phyloP scores from a whole-genome alignment of 495 filamentous ascomycete genomes.

The Aspergillus carlsbadensis region DNA sequence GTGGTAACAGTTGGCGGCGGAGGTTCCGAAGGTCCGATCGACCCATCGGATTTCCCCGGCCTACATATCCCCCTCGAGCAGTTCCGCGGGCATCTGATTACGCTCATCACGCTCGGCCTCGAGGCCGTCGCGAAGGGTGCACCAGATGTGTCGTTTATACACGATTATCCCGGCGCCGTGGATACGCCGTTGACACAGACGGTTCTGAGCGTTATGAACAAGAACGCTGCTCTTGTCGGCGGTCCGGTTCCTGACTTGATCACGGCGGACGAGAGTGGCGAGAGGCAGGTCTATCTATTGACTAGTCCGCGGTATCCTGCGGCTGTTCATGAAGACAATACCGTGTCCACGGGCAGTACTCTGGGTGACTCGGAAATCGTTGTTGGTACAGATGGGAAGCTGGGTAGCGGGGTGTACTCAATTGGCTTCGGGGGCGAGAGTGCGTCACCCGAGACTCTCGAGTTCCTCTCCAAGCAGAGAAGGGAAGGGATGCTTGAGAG shows the following conservation, averaged over 20 bases:
- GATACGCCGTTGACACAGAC: conserved; percentile 31
- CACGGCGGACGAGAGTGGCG: conserved; percentile 44
- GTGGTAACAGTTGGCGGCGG: conserved; percentile 54
- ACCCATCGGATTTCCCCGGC: conserved; percentile 42
- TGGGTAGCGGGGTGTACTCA: conserved; percentile 53
- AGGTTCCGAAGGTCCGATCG: conserved; percentile 53
- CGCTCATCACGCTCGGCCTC: conserved; percentile 50
- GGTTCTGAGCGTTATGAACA: neutral
- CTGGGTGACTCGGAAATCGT: conserved; percentile 31
- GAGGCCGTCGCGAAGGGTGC: conserved; percentile 45
- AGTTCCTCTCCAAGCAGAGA: neutral
- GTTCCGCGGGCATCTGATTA: conserved; percentile 31
- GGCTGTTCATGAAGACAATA: conserved; percentile 33
- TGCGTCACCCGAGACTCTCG: conserved; percentile 1
- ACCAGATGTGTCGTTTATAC: conserved; percentile 55
- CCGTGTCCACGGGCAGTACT: conserved; percentile 27
- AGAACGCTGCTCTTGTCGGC: conserved; percentile 15
- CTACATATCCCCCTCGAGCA: conserved; percentile 19
- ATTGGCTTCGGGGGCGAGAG: conserved; percentile 43
- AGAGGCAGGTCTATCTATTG: conserved; percentile 52
- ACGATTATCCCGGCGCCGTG: conserved; percentile 54
- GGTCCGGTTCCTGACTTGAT: conserved; percentile 26
- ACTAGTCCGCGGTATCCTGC: conserved; percentile 23
- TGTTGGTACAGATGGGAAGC: conserved; percentile 38
- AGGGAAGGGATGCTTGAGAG: neutral